Evolutionary conservation across 768 basidiomycete species (phyloP), one percentile per base, ranked within the genome.

Genomic region (Tricholomella constricta): DNA sequence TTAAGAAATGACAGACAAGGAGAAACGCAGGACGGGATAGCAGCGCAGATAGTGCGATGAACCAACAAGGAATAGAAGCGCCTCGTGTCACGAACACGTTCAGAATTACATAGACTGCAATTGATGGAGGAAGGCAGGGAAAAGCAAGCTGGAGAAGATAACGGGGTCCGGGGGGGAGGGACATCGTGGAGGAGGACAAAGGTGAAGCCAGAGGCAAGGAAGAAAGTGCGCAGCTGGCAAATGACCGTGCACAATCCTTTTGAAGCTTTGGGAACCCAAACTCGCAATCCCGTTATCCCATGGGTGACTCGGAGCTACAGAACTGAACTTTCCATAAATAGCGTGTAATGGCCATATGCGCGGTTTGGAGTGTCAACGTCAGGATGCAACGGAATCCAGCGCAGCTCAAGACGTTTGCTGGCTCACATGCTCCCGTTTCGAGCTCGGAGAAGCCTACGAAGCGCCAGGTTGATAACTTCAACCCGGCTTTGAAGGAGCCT

Each of bases 91-190:
- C 37, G 7, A 53, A n/a, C 17, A 51, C 25, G 12, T 36, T 52
- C 12, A 56, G 38, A 11, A 57, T 20, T 8, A 29, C 40, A 43
- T 51, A 60, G 2, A 48, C 37, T 4, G 35, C 6, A 3, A 54
- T n/a, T 19, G 40, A 42, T 1, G 49, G 15, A 7, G 31, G 15
- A 11, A 43, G 15, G 56, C 55, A 54, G 22, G 40, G 11, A 12
- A 54, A 29, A 14, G 29, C 14, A 17, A 52, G 19, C 20, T 47
- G 55, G 10, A 32, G 11, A 9, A 60, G 52, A 34, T 51, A 60
- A 12, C 10, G 45, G 4, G 48, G 25, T 8, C 59, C 59, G 38
- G 59, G 59, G 2, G 55, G 55, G 26, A 52, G n/a, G 11, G 22
- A 12, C 47, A 48, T 40, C n/a, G 10, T 27, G 41, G 11, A 23